Evolutionary conservation across 148 eudicot genomes (phyloP), one percentile per base, ranked within the genome.

Genomic region (Salicornia ramosissima): DNA sequence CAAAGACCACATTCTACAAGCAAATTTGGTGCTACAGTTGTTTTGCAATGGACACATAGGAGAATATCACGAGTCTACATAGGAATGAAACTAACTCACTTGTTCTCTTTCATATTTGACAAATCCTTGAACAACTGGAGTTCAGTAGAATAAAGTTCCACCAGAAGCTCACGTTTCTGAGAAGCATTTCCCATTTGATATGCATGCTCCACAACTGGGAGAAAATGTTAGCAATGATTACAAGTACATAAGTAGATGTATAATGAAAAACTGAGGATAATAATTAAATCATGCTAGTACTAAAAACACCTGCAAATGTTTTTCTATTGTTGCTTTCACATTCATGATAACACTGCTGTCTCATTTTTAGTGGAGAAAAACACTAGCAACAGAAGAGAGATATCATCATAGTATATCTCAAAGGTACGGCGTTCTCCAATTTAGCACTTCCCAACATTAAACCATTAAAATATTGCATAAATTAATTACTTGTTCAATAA

Each of bases 71-170:
- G n/a, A 73, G 33, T 43, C 63, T 34, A 47, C 15, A 60, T 11
- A 68, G 29, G 30, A 45, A 19, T 14, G 21, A 68, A 52, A 53
- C 68, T 78, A 52, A 53, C 68, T 78, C 74, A 91, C 99, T 85
- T 85, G 75, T 70, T 87, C 72, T 95, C 97, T 66, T 87, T 89
- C 59, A 81, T 74, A 47, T 85, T 82, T 34, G 81, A 75, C 79
- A 91, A 71, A 78, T 91, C 99, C 77, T 89, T 95, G 50, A 95
- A 95, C 80, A 95, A 75, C 70, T 89, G 93, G 40, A 95, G 91
- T 86, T 95, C 99, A 2, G 97, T 84, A 46, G 97, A 95, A 71
- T 91, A 95, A 47, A 91, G 76, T 80, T 95, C 99, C 86, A 82
- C 74, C 83, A 95, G 74, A 77, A 95, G 83, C 62, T 80, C 72